Evolutionary conservation across 73 alveolate species (phyloP).

Genomic region (Breviolum minutum): DNA sequence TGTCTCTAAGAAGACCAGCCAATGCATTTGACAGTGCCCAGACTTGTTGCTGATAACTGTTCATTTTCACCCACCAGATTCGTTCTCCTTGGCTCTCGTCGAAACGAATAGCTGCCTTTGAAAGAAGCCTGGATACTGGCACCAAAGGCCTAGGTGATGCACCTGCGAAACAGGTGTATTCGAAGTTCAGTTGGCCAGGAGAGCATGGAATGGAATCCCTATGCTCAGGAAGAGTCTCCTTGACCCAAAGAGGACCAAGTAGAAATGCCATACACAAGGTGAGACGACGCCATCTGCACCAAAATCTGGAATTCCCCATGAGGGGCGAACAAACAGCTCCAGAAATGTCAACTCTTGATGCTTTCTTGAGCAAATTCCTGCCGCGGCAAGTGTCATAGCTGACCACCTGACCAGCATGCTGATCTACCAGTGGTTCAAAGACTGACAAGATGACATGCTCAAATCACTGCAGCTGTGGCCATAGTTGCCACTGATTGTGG

Average conservation of each 20-base stretch:
- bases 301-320: neutral
- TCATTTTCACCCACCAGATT: conserved; percentile 69
- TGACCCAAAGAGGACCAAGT: neutral
- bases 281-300: neutral
- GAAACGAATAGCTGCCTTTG: neutral
- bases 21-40: conserved; percentile 63
- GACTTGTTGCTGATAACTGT: conserved; percentile 53
- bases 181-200: neutral
- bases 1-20: conserved; percentile 40
- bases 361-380: conserved; percentile 13
- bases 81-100: neutral
- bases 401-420: too few species aligned
- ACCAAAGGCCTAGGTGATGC: too few species aligned
- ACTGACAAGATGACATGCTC: too few species aligned
- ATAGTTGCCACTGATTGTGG: too few species aligned
- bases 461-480: too few species aligned
- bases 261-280: neutral
- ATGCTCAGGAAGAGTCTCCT: conserved; percentile 6
- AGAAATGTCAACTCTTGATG: conserved; percentile 30
- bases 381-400: neutral
- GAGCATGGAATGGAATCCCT: neutral
- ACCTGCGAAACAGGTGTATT: too few species aligned
- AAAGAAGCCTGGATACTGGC: neutral
- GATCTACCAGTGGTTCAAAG: too few species aligned
- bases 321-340: neutral